Conservation (phyloP, 352 stramenopile genomes). For the Globisporangium lucens region DNA sequence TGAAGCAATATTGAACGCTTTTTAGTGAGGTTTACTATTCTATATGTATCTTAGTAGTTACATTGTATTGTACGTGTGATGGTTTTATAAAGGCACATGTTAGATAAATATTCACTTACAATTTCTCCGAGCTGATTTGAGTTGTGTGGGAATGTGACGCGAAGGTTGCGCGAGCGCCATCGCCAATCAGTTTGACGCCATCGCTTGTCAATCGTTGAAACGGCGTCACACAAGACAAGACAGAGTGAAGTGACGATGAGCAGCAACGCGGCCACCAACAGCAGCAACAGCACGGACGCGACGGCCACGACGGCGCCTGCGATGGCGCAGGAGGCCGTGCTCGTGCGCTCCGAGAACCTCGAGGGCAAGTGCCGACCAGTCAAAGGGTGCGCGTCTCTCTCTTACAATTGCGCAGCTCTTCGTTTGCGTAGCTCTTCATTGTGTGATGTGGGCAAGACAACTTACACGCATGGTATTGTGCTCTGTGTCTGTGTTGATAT, state of each 20-base stretch:
- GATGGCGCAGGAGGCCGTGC: slow-evolving; percentile 66
- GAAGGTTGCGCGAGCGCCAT: slow-evolving; percentile 18
- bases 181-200: slow-evolving; percentile 6
- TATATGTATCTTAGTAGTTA: too few relatives aligned
- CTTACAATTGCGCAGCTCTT: not conserved
- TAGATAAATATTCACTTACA: too few relatives aligned
- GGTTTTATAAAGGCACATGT: too few relatives aligned
- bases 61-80: too few relatives aligned
- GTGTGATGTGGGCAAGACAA: not conserved
- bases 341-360: slow-evolving; percentile 75
- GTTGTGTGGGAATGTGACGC: not conserved
- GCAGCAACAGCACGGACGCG: not conserved
- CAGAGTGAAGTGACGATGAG: not conserved
- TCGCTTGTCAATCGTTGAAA: slow-evolving; percentile 13
- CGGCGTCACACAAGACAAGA: not conserved
- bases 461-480: not conserved
- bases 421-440: not conserved
- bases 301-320: slow-evolving; percentile 25
- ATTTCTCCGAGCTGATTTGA: too few relatives aligned
- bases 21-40: too few relatives aligned
- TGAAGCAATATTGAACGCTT: too few relatives aligned
- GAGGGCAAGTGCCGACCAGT: slow-evolving; percentile 63
- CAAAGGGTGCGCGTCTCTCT: slow-evolving; percentile 21
- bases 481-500: not conserved
- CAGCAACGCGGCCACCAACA: not conserved